Conservation (phyloP, 306 rosid genomes). For the Prinsepia uniflora region DNA sequence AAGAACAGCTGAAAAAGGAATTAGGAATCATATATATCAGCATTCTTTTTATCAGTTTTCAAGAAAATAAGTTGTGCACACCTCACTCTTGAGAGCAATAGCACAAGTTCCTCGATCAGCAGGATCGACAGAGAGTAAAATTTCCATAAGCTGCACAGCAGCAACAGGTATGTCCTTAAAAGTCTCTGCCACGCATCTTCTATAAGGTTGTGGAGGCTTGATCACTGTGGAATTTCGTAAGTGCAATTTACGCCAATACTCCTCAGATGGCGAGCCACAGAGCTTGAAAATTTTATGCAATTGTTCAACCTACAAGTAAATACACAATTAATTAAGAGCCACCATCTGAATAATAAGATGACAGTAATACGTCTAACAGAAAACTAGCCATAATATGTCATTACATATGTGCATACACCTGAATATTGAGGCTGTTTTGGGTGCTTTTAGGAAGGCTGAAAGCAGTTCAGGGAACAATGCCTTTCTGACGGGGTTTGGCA, state of each 20-base stretch:
- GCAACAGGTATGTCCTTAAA: slow-evolving; percentile 65
- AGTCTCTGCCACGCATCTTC: slow-evolving; percentile 62
- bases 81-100: slow-evolving; percentile 75
- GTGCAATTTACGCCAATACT: slow-evolving; percentile 71
- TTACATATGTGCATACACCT: background rate
- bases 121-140: slow-evolving; percentile 78
- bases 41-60: background rate
- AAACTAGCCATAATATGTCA: background rate
- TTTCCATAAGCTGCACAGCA: slow-evolving; percentile 63
- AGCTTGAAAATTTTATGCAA: slow-evolving; percentile 92
- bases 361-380: background rate
- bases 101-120: slow-evolving; percentile 69
- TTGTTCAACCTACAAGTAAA: slow-evolving; percentile 70
- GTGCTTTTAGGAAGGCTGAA: too few relatives aligned
- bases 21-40: slow-evolving; percentile 2
- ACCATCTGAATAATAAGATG: slow-evolving; percentile 5
- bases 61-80: slow-evolving; percentile 18
- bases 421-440: too few relatives aligned
- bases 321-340: slow-evolving; percentile 9
- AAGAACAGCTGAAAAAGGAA: background rate
- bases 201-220: slow-evolving; percentile 77
- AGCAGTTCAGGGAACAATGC: too few relatives aligned
- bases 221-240: slow-evolving; percentile 55
- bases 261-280: slow-evolving; percentile 91
- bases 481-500: too few relatives aligned